Percentiles rank a stretch among this genome's conserved stretches.
Evolutionary conservation across 129 eudicot species (phyloP).

Genomic region (Ambrosia artemisiifolia): DNA sequence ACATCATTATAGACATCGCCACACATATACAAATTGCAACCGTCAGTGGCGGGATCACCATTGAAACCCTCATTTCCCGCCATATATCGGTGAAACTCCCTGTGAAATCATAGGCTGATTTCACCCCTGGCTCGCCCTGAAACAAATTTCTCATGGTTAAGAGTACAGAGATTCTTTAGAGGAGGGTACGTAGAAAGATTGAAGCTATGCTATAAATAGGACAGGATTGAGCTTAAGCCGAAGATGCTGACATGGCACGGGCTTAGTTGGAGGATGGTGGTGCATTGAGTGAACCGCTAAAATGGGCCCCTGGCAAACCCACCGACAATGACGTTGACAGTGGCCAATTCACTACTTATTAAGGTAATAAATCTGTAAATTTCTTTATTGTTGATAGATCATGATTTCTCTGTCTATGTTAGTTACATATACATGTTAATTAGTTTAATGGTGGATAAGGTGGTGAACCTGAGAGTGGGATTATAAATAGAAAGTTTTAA

Average conservation of each 20-base stretch:
- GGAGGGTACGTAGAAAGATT: constrained; percentile 14
- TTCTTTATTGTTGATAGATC: not conserved
- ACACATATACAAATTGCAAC: constrained; percentile 56
- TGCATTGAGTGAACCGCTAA: constrained; percentile 40
- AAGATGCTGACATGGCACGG: constrained; percentile 35
- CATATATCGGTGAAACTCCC: constrained; percentile 42
- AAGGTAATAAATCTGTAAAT: constrained; percentile 21
- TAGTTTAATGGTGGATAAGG: constrained; percentile 21
- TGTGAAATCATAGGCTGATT: constrained; percentile 30
- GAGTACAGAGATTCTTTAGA: constrained; percentile 3
- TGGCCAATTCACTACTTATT: constrained; percentile 19
- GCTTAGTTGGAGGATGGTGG: constrained; percentile 36
- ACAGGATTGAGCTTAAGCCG: constrained; percentile 12
- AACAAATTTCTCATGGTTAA: constrained; percentile 54
- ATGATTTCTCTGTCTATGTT: not conserved
- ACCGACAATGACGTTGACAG: constrained; percentile 44
- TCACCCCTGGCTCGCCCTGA: constrained; percentile 31
- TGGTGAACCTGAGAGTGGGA: constrained; percentile 10
- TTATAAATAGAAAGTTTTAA: constrained; percentile 26
- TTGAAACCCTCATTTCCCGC: constrained; percentile 46
- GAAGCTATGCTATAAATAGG: constrained; percentile 43
- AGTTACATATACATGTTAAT: constrained; percentile 9
- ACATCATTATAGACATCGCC: constrained; percentile 72
- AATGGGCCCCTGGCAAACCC: constrained; percentile 43
- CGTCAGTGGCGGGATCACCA: constrained; percentile 54